phyloP scores from a whole-genome alignment of 2,329 filamentous ascomycete species.

The Hypomyces rosellus region DNA sequence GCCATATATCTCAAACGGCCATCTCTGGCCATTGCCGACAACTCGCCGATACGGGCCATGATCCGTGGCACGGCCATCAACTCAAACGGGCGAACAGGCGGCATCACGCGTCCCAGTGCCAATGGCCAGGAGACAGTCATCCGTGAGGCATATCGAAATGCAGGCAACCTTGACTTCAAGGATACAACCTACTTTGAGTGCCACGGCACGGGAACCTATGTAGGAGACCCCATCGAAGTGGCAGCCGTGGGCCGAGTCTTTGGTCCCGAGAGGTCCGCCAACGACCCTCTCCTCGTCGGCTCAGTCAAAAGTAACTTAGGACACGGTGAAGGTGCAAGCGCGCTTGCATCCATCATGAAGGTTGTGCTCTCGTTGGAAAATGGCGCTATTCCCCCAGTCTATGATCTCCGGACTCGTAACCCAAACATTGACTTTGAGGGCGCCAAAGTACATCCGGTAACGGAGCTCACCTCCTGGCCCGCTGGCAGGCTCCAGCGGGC shows the following conservation, averaged over 20 bases:
- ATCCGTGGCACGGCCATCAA: constrained; percentile 26
- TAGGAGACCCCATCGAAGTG: constrained; percentile 33
- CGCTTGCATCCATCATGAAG: constrained; percentile 25
- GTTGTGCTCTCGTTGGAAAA: constrained; percentile 19
- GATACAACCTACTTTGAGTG: constrained; percentile 29
- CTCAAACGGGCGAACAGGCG: constrained; percentile 26
- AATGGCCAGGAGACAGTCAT: constrained; percentile 26
- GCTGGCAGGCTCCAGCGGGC: constrained; percentile 10
- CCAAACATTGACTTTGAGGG: background rate
- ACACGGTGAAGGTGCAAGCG: constrained; percentile 24
- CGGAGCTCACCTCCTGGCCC: constrained; percentile 8
- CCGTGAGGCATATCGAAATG: constrained; percentile 22
- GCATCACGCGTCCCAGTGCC: constrained; percentile 28
- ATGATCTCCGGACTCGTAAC: constrained; percentile 18
- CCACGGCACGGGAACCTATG: constrained; percentile 34
- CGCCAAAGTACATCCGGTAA: too few species aligned
- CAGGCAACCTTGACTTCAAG: constrained; percentile 17
- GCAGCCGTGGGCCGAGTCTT: constrained; percentile 14
- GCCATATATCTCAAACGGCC: constrained; percentile 38
- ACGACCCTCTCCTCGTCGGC: constrained; percentile 21
- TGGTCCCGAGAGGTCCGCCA: background rate
- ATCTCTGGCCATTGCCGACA: constrained; percentile 34
- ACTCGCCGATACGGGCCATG: constrained; percentile 30
- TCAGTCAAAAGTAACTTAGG: constrained; percentile 29
- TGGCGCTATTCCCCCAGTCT: constrained; percentile 23